phyloP scores from a whole-genome alignment of 768 basidiomycete genomes.

The Pleurotus ostreatus region DNA sequence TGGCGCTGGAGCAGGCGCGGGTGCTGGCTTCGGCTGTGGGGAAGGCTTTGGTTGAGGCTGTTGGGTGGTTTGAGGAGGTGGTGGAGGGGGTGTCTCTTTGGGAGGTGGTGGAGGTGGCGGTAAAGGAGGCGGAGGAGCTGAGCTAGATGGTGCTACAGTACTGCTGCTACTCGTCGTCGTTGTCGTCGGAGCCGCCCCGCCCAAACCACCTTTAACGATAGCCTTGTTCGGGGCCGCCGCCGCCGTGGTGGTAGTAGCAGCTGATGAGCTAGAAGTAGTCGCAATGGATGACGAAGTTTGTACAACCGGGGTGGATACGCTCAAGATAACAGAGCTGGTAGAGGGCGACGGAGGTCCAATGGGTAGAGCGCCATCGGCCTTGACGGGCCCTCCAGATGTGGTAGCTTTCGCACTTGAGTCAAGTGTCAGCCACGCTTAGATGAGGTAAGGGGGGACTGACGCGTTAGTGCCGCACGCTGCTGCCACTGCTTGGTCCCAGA shows the following conservation, averaged over 20 bases:
- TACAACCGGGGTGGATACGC: conserved; percentile 2
- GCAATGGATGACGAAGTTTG: conserved; percentile 14
- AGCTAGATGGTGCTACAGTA: not conserved
- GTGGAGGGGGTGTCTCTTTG: conserved; percentile 12
- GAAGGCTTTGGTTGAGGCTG: conserved; percentile 11
- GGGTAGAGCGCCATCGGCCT: conserved; percentile 5
- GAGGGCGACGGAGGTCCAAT: conserved; percentile 8
- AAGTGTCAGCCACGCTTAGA: not conserved
- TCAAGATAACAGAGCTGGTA: conserved; percentile 10
- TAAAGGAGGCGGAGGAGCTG: conserved; percentile 1
- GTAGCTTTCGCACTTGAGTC: conserved; percentile 1
- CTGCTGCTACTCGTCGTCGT: conserved; percentile 12
- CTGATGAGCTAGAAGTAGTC: conserved; percentile 1
- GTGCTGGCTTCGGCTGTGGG: conserved; percentile 10
- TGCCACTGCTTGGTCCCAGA: conserved; percentile 31
- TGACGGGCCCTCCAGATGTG: conserved; percentile 1
- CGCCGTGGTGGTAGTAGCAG: conserved; percentile 18
- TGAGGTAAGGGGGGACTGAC: conserved; percentile 5
- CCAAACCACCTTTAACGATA: conserved; percentile 9
- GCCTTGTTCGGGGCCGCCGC: conserved; percentile 10
- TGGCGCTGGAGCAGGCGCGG: conserved; percentile 11
- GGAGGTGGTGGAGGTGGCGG: conserved; percentile 13
- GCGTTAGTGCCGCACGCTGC: conserved; percentile 37
- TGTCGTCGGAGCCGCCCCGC: conserved; percentile 12
- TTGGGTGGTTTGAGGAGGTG: conserved; percentile 15